Evolutionary conservation across 768 basidiomycete genomes (phyloP).

Genomic region (Hericium coralloides): DNA sequence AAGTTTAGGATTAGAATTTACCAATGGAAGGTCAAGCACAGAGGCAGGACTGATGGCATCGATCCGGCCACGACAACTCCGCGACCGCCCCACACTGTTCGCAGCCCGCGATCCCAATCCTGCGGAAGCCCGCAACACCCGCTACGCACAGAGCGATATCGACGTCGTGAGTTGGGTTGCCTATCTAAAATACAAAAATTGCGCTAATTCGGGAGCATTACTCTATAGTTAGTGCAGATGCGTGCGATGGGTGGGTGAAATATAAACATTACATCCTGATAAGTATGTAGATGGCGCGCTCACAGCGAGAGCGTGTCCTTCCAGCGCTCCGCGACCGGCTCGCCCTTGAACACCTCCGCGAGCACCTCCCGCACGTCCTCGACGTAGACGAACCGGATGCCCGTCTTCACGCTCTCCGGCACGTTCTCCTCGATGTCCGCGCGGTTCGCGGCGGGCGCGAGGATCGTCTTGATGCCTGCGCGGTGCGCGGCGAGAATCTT

Average conservation of each 20-base stretch:
- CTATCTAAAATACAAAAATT: conserved; percentile 1
- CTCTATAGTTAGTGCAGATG: neutral
- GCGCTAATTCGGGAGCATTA: neutral
- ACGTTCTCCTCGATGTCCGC: conserved; percentile 98
- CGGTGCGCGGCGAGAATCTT: conserved; percentile 96
- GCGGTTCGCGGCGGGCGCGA: conserved; percentile 81
- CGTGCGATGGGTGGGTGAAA: neutral
- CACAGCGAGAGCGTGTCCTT: conserved; percentile 41
- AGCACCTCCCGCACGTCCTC: conserved; percentile 88
- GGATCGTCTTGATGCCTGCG: conserved; percentile 88
- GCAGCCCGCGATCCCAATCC: no score
- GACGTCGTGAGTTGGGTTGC: neutral
- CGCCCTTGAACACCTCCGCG: conserved; percentile 72
- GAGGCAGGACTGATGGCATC: no score
- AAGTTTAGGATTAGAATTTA: no score
- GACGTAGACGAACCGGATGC: conserved; percentile 92
- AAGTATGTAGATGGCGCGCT: neutral
- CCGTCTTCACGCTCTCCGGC: conserved; percentile 89
- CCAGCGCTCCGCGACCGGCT: conserved; percentile 53
- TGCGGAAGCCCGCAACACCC: no score
- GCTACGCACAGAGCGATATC: neutral
- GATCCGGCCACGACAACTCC: no score
- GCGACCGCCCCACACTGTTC: no score
- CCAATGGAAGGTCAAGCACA: no score
- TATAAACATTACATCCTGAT: neutral